Conservation (phyloP, 225 moss, liverwort and hornwort genomes). For the Marchantia paleacea region DNA sequence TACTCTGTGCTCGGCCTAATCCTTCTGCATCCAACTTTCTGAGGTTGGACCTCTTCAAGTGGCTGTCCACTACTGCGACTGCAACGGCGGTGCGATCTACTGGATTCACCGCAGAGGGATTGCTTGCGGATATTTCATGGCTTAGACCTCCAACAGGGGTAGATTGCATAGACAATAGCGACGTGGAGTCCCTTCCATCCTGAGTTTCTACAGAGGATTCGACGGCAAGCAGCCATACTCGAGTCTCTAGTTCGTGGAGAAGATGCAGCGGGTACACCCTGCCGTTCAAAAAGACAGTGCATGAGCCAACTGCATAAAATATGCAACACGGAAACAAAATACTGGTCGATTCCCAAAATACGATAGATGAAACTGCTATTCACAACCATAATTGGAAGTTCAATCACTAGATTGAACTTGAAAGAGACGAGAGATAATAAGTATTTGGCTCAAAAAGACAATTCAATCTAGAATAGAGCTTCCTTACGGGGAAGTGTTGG, state of each 20-base stretch:
- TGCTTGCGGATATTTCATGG: constrained; percentile 48
- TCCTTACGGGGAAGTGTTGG: constrained; percentile 58
- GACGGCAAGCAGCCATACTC: constrained; percentile 97
- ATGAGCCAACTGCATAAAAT: not conserved
- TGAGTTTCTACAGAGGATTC: constrained; percentile 77
- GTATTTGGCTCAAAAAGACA: too few species aligned
- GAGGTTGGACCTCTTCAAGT: constrained; percentile 59
- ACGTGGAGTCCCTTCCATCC: constrained; percentile 58
- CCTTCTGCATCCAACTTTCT: constrained; percentile 49
- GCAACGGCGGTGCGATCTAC: constrained; percentile 79
- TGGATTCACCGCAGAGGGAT: constrained; percentile 47
- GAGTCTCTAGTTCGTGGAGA: constrained; percentile 89
- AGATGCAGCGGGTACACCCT: constrained; percentile 80
- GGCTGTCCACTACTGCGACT: constrained; percentile 69
- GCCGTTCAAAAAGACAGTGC: constrained; percentile 9
- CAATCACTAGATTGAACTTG: not conserved
- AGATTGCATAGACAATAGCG: constrained; percentile 53
- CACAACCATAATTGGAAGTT: not conserved
- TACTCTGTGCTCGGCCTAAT: constrained; percentile 17
- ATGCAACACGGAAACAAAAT: not conserved
- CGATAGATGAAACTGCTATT: not conserved
- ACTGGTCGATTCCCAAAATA: too few species aligned
- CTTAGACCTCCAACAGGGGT: constrained; percentile 57
- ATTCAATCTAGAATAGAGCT: not conserved
- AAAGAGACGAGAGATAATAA: too few species aligned